These are phyloP conservation scores for Pyricularia sp. DNA, from an alignment of 2,329 filamentous ascomycete genomes.

Conservation along the genomic window DNA sequence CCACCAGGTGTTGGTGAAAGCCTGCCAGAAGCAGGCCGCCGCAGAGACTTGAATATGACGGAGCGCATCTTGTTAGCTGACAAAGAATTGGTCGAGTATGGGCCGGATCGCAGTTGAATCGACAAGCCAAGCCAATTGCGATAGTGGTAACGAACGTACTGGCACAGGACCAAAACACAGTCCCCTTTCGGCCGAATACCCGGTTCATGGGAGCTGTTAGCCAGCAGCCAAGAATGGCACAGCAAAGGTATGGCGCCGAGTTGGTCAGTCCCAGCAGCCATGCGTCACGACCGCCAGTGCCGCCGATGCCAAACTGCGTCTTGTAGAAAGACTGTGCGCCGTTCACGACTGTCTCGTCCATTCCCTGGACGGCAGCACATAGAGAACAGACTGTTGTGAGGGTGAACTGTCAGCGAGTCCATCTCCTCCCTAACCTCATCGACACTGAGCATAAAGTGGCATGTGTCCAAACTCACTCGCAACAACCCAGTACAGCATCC, in stretches of 20 bases:
- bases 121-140: background rate
- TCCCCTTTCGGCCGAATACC: constrained; percentile 59
- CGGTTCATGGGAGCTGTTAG: constrained; percentile 61
- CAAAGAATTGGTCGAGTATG: no score
- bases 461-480: background rate
- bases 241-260: constrained; percentile 54
- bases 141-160: constrained; percentile 11
- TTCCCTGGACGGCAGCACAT: constrained; percentile 61
- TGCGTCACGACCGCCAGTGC: constrained; percentile 20
- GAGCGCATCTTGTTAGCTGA: background rate
- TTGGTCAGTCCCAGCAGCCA: constrained; percentile 43
- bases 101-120: no score
- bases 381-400: constrained; percentile 45
- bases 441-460: background rate
- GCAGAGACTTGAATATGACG: constrained; percentile 7
- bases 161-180: constrained; percentile 58
- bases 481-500: constrained; percentile 50
- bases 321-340: constrained; percentile 52
- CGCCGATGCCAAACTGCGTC: constrained; percentile 48
- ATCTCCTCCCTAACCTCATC: background rate
- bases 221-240: constrained; percentile 63
- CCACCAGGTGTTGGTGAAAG: constrained; percentile 42
- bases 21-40: constrained; percentile 31
- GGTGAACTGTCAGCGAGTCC: background rate
- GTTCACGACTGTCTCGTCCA: constrained; percentile 64